These are phyloP conservation scores for Chloropicon primus DNA, from an alignment of 139 green algal genomes.

Conservation along the genomic window DNA sequence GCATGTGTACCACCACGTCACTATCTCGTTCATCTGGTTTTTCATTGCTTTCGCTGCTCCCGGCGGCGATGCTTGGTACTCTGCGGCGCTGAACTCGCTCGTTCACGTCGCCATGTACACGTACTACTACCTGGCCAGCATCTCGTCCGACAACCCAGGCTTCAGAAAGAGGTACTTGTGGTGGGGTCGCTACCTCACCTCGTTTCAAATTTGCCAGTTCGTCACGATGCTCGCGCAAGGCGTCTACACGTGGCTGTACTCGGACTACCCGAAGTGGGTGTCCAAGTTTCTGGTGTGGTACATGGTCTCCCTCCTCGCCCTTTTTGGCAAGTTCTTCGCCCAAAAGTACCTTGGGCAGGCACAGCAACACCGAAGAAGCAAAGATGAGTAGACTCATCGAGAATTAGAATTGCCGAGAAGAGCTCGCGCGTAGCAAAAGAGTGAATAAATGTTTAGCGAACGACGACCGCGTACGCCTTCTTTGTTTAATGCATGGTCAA, in stretches of 20 bases:
- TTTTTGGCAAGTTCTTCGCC: conserved; percentile 45
- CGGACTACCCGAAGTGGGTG: conserved; percentile 31
- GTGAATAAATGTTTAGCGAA: too few species aligned
- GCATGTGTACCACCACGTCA: conserved; percentile 59
- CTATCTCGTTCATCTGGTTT: conserved; percentile 49
- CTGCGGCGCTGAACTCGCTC: conserved; percentile 43
- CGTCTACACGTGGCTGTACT: conserved; percentile 19
- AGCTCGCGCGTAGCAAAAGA: too few species aligned
- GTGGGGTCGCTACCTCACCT: conserved; percentile 55
- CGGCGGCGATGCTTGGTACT: conserved; percentile 50
- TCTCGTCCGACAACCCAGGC: conserved; percentile 32
- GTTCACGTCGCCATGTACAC: conserved; percentile 60
- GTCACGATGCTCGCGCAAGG: conserved; percentile 30
- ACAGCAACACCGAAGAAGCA: too few species aligned
- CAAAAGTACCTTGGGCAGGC: not conserved
- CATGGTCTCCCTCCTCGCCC: conserved; percentile 35
- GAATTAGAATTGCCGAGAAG: too few species aligned
- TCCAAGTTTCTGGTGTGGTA: conserved; percentile 37
- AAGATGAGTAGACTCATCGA: too few species aligned
- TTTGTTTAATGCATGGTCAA: too few species aligned
- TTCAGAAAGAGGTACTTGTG: conserved; percentile 43
- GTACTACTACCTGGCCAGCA: conserved; percentile 44
- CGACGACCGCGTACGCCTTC: too few species aligned
- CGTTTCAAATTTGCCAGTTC: conserved; percentile 40
- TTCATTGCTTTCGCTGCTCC: conserved; percentile 35